Evolutionary conservation across 73 alveolate species (phyloP).

Genomic region (Paramecium sexaurelia): DNA sequence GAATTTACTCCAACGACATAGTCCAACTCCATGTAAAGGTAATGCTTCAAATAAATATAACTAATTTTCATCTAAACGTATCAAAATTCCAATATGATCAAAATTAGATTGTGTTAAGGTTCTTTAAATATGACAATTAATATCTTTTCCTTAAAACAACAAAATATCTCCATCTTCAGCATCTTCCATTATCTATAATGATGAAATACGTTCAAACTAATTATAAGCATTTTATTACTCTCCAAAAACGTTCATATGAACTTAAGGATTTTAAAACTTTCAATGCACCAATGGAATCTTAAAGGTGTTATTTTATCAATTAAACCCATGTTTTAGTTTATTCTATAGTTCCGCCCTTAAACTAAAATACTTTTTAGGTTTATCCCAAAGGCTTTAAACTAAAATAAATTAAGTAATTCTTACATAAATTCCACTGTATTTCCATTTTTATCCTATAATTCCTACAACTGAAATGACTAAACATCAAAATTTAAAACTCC

Average conservation of each 20-base stretch:
- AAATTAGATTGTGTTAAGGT: constrained; percentile 74
- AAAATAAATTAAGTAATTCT: background rate
- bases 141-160: constrained; percentile 77
- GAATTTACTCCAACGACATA: constrained; percentile 74
- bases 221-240: background rate
- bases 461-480: background rate
- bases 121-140: constrained; percentile 76
- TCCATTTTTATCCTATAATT: background rate
- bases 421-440: constrained; percentile 1
- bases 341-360: background rate
- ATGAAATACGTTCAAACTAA: constrained; percentile 62
- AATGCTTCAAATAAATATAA: constrained; percentile 73
- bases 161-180: constrained; percentile 90
- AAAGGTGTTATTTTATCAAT: background rate
- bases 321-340: constrained; percentile 8
- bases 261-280: background rate
- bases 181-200: constrained; percentile 57
- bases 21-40: constrained; percentile 70
- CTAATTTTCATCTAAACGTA: constrained; percentile 65
- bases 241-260: background rate
- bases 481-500: constrained; percentile 57
- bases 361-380: background rate
- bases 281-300: constrained; percentile 5
- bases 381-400: constrained; percentile 45
- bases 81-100: constrained; percentile 75